Conservation (phyloP, 495 filamentous ascomycete species). For the Penicillium cosmopolitanum region DNA sequence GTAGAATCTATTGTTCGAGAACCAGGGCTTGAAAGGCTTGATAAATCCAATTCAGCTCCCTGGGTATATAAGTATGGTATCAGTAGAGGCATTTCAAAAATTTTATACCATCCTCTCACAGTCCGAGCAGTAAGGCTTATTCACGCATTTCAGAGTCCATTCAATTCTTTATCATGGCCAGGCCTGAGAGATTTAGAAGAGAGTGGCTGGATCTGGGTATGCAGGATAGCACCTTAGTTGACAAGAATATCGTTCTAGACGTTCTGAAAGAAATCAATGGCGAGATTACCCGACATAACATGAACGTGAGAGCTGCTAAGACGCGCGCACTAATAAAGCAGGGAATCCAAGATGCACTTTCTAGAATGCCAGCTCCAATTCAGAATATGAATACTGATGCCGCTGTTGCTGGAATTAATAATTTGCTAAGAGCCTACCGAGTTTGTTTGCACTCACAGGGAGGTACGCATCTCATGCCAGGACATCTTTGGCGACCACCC, state of each 20-base stretch:
- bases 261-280: neutral
- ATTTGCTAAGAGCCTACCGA: neutral
- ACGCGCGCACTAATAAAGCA: neutral
- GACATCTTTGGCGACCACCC: too few relatives aligned
- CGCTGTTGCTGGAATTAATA: neutral
- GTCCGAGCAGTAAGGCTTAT: too few relatives aligned
- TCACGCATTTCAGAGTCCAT: too few relatives aligned
- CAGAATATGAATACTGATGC: neutral
- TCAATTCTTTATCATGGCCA: neutral
- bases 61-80: too few relatives aligned
- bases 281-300: neutral
- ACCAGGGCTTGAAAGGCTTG: too few relatives aligned
- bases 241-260: neutral
- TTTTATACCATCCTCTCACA: too few relatives aligned
- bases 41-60: too few relatives aligned
- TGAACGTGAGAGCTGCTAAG: neutral
- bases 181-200: neutral
- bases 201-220: neutral
- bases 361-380: neutral
- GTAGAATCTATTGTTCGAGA: too few relatives aligned
- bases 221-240: neutral
- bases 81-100: too few relatives aligned
- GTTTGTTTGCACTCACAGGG: neutral
- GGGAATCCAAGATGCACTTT: neutral
- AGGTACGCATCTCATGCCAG: neutral